Evolutionary conservation across 495 filamentous ascomycete species (phyloP), one percentile per base, ranked within the genome.

Genomic region (Tuber melanosporum): DNA sequence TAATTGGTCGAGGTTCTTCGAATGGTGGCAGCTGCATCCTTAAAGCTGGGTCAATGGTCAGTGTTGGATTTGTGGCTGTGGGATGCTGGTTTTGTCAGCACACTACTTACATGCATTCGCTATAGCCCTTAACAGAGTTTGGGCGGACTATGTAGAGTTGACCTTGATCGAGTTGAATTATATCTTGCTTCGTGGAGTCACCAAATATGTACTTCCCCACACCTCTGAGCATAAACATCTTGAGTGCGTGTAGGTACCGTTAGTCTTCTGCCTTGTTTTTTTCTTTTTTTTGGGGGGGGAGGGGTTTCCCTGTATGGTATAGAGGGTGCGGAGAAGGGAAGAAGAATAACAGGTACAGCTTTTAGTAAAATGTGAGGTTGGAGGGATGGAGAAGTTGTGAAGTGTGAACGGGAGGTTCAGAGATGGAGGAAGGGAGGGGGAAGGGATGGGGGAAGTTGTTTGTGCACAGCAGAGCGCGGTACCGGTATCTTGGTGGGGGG

Each of bases 61-160:
- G 39, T 57, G 66, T 71, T n/a, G 66, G 62, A 20, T 26, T 45
- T 45, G 52, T 41, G 72, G 69, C 14, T 73, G 36, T 20, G 43
- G 5, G 32, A 52, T 32, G 72, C 52, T 42, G 45, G 41, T 57
- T 45, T 49, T 49, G 12, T 72, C 71, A 46, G 19, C 14, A n/a
- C 17, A 19, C 45, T 73, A 77, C 82, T 76, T 73, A 83, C 82
- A 99, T 97, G 81, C 98, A 92, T 85, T 99, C 96, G 0, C 94
- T 97, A 82, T 97, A 97, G 76, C 95, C 95, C 85, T 99, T 99
- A 45, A 94, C 93, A 2, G 95, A 99, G 44, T 93, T 88, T 8
- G 95, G 95, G 78, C 95, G 92, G 81, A 99, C 96, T 74, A 99
- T 92, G 84, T 97, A 99, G 45, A 99, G 93, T 85, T 98, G 93